These are phyloP conservation scores for Entomortierella chlamydospora DNA, from an alignment of 192 early-diverging fungal species.

Conservation along the genomic window DNA sequence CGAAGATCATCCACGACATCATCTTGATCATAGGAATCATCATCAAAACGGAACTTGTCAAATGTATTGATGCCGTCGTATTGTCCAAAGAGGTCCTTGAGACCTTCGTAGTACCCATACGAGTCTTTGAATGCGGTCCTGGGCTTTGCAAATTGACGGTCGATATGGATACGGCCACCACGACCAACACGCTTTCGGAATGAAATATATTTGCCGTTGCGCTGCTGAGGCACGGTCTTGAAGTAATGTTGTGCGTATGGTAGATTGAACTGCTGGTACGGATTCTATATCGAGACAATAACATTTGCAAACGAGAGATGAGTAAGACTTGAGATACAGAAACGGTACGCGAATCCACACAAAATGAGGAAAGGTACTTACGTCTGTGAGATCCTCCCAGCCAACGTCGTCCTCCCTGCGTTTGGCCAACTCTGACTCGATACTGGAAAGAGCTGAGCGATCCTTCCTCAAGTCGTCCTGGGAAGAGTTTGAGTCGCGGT, in stretches of 20 bases:
- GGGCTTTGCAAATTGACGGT: slow-evolving; percentile 63
- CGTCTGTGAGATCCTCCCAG: slow-evolving; percentile 79
- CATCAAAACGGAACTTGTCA: slow-evolving; percentile 57
- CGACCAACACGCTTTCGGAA: slow-evolving; percentile 77
- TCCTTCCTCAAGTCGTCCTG: slow-evolving; percentile 52
- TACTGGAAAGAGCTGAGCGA: slow-evolving; percentile 57
- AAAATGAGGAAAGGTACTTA: slow-evolving; percentile 42
- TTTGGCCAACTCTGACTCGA: slow-evolving; percentile 67
- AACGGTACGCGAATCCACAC: background rate
- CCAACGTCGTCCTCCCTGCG: slow-evolving; percentile 70
- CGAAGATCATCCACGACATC: slow-evolving; percentile 57
- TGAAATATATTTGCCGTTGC: slow-evolving; percentile 36
- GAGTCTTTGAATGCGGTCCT: slow-evolving; percentile 20
- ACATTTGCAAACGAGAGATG: too few species aligned
- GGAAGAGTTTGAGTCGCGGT: slow-evolving; percentile 55
- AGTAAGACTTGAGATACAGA: background rate
- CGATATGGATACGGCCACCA: slow-evolving; percentile 81
- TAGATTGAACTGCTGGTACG: slow-evolving; percentile 60
- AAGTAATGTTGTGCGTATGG: slow-evolving; percentile 53
- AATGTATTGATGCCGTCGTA: slow-evolving; percentile 52
- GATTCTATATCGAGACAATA: slow-evolving; percentile 42
- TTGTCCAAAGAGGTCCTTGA: slow-evolving; percentile 28
- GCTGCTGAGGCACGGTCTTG: slow-evolving; percentile 26
- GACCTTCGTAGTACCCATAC: slow-evolving; percentile 4
- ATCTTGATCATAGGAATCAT: slow-evolving; percentile 57